These are phyloP conservation scores for Torulaspora maleeae DNA, from an alignment of 805 yeast species.

Conservation along the genomic window DNA sequence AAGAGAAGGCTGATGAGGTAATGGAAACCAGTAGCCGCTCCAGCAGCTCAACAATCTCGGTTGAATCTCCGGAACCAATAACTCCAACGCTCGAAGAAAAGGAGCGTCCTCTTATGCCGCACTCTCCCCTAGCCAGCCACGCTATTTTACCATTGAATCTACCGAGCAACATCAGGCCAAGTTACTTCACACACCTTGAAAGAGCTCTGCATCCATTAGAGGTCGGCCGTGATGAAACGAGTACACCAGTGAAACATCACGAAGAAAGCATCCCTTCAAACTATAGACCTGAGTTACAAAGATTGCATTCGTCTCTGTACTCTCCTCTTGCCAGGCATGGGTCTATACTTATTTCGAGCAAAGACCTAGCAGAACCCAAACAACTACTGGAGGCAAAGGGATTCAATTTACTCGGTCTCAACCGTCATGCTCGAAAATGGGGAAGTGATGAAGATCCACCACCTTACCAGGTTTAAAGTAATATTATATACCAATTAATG, in stretches of 20 bases:
- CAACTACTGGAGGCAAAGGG: constrained; percentile 22
- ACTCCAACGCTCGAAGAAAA: background rate
- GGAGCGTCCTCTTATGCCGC: background rate
- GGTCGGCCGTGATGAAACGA: constrained; percentile 1
- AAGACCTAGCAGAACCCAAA: constrained; percentile 13
- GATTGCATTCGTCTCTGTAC: constrained; percentile 19
- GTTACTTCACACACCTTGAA: constrained; percentile 9
- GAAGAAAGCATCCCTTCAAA: constrained; percentile 8
- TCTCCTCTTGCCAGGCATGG: constrained; percentile 19
- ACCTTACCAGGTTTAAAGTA: constrained; percentile 20
- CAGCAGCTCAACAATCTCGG: constrained; percentile 4
- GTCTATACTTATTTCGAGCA: constrained; percentile 9
- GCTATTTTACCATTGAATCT: constrained; percentile 7
- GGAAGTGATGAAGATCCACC: constrained; percentile 33
- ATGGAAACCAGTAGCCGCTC: background rate
- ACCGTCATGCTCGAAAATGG: constrained; percentile 21
- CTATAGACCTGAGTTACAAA: constrained; percentile 13
- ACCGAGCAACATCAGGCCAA: constrained; percentile 9
- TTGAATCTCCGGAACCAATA: constrained; percentile 6
- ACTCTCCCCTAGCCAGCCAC: background rate
- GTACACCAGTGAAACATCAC: constrained; percentile 1
- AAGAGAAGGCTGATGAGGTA: background rate
- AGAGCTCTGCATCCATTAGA: constrained; percentile 4
- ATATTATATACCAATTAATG: constrained; percentile 2
- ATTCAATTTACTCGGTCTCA: constrained; percentile 24